Percentiles rank a stretch among this genome's conserved stretches.
phyloP scores from a whole-genome alignment of 306 rosid species.

The Vachellia pachyceras region DNA sequence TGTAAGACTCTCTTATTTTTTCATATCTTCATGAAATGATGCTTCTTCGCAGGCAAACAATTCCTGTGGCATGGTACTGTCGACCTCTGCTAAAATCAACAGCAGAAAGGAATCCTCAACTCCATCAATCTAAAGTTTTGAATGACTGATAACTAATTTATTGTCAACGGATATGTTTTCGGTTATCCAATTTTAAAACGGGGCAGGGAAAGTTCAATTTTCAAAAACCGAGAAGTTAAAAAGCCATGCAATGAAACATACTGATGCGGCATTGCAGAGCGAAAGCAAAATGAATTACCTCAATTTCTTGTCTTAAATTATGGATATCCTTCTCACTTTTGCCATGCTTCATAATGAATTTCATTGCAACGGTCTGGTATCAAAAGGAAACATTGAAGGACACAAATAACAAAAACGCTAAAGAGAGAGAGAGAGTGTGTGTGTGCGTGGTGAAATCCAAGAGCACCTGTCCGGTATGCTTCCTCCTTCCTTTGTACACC shows the following conservation, averaged over 20 bases:
- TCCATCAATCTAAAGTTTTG: neutral
- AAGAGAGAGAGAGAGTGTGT: too few species aligned
- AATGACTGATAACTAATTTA: neutral
- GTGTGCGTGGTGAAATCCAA: neutral
- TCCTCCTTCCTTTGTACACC: constrained; percentile 93
- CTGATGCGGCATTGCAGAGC: neutral
- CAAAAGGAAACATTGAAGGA: neutral
- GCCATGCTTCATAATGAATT: constrained; percentile 96
- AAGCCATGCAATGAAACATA: neutral
- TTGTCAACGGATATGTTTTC: neutral
- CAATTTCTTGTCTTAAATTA: constrained; percentile 91
- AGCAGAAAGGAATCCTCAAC: neutral
- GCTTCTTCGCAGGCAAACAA: neutral
- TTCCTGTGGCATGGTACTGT: neutral
- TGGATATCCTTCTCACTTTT: constrained; percentile 92
- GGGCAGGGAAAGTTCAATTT: constrained; percentile 1
- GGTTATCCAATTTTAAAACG: neutral
- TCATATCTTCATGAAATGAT: neutral
- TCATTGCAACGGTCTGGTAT: constrained; percentile 93
- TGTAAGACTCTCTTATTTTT: neutral
- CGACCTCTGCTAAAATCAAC: neutral
- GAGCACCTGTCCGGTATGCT: constrained; percentile 80
- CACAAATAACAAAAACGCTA: neutral
- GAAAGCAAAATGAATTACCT: constrained; percentile 52
- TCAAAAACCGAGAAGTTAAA: neutral